These are phyloP conservation scores for Calonectria pauciramosa DNA, from an alignment of 2,329 filamentous ascomycete species.

Conservation along the genomic window DNA sequence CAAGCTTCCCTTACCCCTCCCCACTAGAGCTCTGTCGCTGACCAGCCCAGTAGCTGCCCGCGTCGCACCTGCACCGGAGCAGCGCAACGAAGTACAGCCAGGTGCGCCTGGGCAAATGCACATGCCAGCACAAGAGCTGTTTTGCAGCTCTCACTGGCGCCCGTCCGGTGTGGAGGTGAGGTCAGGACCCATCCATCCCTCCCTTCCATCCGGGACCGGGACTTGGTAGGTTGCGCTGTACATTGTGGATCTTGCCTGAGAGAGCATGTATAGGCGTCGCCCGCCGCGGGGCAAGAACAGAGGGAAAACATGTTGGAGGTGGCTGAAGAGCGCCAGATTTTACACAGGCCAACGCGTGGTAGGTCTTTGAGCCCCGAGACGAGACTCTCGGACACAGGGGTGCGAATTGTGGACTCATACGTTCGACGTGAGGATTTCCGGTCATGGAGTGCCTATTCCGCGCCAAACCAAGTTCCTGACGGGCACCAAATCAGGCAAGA, in stretches of 20 bases:
- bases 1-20: conserved; percentile 21
- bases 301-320: neutral
- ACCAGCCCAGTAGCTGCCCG: conserved; percentile 14
- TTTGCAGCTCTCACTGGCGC: conserved; percentile 16
- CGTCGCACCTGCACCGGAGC: conserved; percentile 12
- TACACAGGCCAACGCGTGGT: neutral
- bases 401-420: conserved; percentile 7
- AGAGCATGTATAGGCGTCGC: conserved; percentile 4
- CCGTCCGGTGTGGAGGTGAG: conserved; percentile 28
- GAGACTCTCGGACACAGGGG: conserved; percentile 8
- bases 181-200: conserved; percentile 15
- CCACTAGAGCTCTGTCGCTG: conserved; percentile 22
- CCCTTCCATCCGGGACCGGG: conserved; percentile 8
- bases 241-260: conserved; percentile 4
- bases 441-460: conserved; percentile 7
- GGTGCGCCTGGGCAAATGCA: conserved; percentile 4
- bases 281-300: conserved; percentile 10
- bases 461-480: conserved; percentile 10
- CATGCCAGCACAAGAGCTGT: conserved; percentile 13
- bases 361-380: conserved; percentile 1
- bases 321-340: neutral
- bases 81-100: conserved; percentile 3
- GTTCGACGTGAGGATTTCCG: conserved; percentile 7
- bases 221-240: conserved; percentile 3
- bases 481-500: conserved; percentile 11